A percentile compares a stretch with the other conserved stretches of the same genome.
These are phyloP conservation scores for Fusarium sp. DNA, from an alignment of 2,329 filamentous ascomycete species.

Conservation along the genomic window DNA sequence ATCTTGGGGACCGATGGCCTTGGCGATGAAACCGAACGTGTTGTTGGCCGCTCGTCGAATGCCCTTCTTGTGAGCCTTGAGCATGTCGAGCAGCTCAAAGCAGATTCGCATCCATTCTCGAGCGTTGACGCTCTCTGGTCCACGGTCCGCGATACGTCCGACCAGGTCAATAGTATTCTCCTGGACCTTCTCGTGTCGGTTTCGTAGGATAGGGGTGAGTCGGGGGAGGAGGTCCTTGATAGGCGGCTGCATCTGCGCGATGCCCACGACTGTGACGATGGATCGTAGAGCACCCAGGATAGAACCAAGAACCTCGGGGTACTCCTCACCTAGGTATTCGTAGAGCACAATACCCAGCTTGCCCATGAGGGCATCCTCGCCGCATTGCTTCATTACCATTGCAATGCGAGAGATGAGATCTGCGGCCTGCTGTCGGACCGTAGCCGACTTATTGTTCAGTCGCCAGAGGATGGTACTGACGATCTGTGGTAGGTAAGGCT, in stretches of 20 bases:
- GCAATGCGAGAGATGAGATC: slow-evolving; percentile 97
- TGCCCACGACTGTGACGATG: slow-evolving; percentile 98
- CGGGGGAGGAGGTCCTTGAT: slow-evolving; percentile 97
- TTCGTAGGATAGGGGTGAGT: slow-evolving; percentile 96
- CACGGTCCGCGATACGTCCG: slow-evolving; percentile 96
- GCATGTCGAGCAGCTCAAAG: slow-evolving; percentile 98
- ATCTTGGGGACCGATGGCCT: slow-evolving; percentile 98
- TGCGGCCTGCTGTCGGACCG: slow-evolving; percentile 95
- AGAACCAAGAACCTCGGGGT: slow-evolving; percentile 96
- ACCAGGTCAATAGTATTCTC: slow-evolving; percentile 99
- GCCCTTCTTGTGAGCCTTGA: slow-evolving; percentile 99
- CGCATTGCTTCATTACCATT: slow-evolving; percentile 99
- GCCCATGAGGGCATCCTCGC: slow-evolving; percentile 94
- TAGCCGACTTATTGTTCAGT: slow-evolving; percentile 97
- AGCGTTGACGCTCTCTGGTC: slow-evolving; percentile 95
- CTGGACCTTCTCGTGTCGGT: slow-evolving; percentile 98
- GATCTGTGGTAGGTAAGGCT: slow-evolving; percentile 96
- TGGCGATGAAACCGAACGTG: slow-evolving; percentile 99
- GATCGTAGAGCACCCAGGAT: slow-evolving; percentile 95
- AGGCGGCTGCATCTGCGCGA: slow-evolving; percentile 97
- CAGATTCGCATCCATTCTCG: slow-evolving; percentile 99
- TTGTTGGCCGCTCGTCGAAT: slow-evolving; percentile 99
- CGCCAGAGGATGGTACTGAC: slow-evolving; percentile 97
- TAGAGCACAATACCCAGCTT: slow-evolving; percentile 96
- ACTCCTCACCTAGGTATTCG: slow-evolving; percentile 98